Percentiles rank a stretch among this genome's conserved stretches.
These are phyloP conservation scores for Clitocybe nebularis DNA, from an alignment of 1,284 basidiomycete genomes.

Conservation along the genomic window DNA sequence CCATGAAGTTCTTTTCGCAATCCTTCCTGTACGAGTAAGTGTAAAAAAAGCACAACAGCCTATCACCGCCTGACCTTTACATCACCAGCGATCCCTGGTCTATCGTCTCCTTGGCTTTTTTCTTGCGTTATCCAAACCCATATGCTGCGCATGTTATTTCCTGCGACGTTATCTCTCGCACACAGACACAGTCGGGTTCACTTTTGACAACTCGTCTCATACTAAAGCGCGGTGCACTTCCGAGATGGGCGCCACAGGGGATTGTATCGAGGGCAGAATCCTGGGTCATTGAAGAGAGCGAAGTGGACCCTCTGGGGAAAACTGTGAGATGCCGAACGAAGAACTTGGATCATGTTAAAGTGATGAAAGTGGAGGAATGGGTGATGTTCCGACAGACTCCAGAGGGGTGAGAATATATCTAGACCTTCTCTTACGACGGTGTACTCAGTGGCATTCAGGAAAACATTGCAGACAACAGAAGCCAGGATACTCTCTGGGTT, in stretches of 20 bases:
- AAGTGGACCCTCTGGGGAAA: conserved; percentile 76
- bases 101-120: conserved; percentile 90
- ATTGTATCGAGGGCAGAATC: conserved; percentile 72
- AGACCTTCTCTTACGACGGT: too few relatives aligned
- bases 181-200: conserved; percentile 65
- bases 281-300: conserved; percentile 90
- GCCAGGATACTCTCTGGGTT: conserved; percentile 74
- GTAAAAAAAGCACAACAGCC: conserved; percentile 1
- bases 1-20: conserved; percentile 80
- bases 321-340: conserved; percentile 68
- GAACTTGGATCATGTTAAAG: conserved; percentile 82
- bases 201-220: conserved; percentile 90
- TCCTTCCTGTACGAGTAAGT: conserved; percentile 79
- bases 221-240: conserved; percentile 86
- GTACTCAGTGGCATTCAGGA: too few relatives aligned
- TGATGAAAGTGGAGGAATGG: conserved; percentile 77
- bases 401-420: conserved; percentile 51
- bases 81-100: conserved; percentile 78
- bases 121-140: conserved; percentile 96
- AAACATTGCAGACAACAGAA: conserved; percentile 74
- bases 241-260: conserved; percentile 86
- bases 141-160: conserved; percentile 92
- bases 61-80: conserved; percentile 9
- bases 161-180: conserved; percentile 90
- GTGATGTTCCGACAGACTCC: conserved; percentile 58